Percentiles rank a stretch among this genome's conserved stretches.
Conservation (phyloP, 306 rosid genomes). For the Ormosia emarginata region DNA sequence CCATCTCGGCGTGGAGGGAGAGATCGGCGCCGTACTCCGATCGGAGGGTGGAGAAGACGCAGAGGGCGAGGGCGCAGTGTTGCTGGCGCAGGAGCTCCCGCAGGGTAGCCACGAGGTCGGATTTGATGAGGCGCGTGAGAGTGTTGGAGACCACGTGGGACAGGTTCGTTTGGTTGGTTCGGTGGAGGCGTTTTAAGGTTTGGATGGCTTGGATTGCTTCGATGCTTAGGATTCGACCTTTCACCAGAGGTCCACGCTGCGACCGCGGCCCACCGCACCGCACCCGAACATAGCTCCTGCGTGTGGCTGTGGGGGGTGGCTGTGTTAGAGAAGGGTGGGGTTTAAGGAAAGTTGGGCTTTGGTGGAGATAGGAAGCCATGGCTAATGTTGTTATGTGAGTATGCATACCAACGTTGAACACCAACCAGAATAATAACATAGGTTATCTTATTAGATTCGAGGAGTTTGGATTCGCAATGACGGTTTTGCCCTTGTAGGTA, state of each 20-base stretch:
- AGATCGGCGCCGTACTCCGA: conserved; percentile 66
- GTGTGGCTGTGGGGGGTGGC: not conserved
- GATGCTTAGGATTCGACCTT: conserved; percentile 79
- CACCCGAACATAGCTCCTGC: conserved; percentile 25
- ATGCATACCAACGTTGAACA: too few relatives aligned
- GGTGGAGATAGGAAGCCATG: conserved; percentile 60
- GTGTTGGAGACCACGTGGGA: conserved; percentile 38
- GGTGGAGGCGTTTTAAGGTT: conserved; percentile 68
- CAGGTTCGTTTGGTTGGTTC: conserved; percentile 44
- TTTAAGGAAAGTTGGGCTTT: conserved; percentile 43
- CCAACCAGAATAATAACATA: too few relatives aligned
- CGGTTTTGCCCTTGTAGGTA: not conserved
- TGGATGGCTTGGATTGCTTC: conserved; percentile 97
- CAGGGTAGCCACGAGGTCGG: conserved; percentile 71
- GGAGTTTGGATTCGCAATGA: not conserved
- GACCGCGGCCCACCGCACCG: conserved; percentile 92
- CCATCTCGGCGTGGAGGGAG: conserved; percentile 53
- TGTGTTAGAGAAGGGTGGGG: conserved; percentile 9
- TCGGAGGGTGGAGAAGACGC: conserved; percentile 59
- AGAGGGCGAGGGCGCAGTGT: conserved; percentile 60
- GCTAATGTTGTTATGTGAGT: not conserved
- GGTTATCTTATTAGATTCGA: too few relatives aligned
- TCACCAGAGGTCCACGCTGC: conserved; percentile 76
- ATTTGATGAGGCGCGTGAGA: conserved; percentile 65
- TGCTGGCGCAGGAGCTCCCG: conserved; percentile 85